Evolutionary conservation across 2,329 filamentous ascomycete genomes (phyloP).

Genomic region (Tolypocladium capitatum): DNA sequence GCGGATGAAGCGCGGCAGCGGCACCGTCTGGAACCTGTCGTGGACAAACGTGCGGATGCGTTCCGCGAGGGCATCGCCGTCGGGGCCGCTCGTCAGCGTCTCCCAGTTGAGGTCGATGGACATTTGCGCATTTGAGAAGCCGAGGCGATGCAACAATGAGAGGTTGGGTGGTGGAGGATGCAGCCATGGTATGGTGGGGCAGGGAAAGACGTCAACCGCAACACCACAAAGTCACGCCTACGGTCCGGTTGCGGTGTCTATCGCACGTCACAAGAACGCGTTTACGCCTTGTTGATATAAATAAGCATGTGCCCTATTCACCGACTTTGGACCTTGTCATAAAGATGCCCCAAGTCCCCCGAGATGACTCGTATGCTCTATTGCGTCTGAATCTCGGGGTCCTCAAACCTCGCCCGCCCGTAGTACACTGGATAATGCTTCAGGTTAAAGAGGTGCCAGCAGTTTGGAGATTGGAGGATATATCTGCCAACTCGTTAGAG

Average conservation of each 20-base stretch:
- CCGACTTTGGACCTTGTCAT: background rate
- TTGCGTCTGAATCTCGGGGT: constrained; percentile 13
- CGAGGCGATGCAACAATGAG: background rate
- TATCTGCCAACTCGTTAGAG: constrained; percentile 31
- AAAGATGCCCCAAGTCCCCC: background rate
- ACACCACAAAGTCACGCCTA: background rate
- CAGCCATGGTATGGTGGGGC: too few relatives aligned
- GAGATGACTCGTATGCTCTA: background rate
- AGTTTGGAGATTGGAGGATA: constrained; percentile 61
- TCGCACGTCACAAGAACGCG: background rate
- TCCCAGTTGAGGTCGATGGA: constrained; percentile 98
- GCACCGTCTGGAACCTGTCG: constrained; percentile 84
- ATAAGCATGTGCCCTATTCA: background rate
- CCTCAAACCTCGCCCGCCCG: constrained; percentile 25
- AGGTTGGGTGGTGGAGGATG: too few relatives aligned
- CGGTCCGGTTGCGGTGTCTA: background rate
- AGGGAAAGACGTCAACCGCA: background rate
- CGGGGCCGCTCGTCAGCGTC: constrained; percentile 74
- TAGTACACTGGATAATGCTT: constrained; percentile 24
- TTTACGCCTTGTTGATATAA: background rate
- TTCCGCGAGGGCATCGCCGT: constrained; percentile 73
- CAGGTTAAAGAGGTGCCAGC: constrained; percentile 61
- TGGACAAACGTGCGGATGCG: constrained; percentile 88
- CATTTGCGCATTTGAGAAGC: constrained; percentile 38
- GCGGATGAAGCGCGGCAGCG: constrained; percentile 89